These are phyloP conservation scores for Pelargonium citronellum DNA, from an alignment of 441 rosid genomes.

Conservation along the genomic window DNA sequence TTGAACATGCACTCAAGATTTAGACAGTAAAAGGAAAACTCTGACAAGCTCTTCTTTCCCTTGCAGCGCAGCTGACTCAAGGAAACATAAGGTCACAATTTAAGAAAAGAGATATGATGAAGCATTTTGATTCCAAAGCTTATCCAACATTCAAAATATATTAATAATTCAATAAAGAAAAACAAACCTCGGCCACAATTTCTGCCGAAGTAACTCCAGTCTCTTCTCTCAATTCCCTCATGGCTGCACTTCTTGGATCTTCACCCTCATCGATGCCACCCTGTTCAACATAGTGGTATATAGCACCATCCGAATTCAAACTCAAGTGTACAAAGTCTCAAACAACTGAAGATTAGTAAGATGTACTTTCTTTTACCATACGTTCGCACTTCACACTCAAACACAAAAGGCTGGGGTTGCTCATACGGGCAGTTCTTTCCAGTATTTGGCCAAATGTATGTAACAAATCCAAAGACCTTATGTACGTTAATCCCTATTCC, in stretches of 20 bases:
- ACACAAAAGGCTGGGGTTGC: background rate
- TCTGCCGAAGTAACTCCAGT: constrained; percentile 79
- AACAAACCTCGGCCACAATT: constrained; percentile 64
- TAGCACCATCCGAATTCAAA: background rate
- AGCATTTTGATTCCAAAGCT: no score
- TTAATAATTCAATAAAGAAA: constrained; percentile 6
- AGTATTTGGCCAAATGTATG: no score
- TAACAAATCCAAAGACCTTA: background rate
- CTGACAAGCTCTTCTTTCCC: background rate
- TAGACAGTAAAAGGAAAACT: background rate
- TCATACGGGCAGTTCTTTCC: background rate
- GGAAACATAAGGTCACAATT: background rate
- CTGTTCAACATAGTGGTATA: constrained; percentile 27
- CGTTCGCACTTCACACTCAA: background rate
- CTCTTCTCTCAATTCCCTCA: constrained; percentile 87
- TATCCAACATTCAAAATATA: background rate
- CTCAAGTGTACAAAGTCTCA: background rate
- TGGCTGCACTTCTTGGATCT: constrained; percentile 78
- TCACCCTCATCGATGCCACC: constrained; percentile 86
- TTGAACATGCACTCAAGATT: background rate
- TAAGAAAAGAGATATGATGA: no score
- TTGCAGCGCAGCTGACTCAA: background rate
- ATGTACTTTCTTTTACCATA: background rate
- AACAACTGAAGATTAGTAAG: background rate
- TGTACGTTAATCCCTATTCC: no score